A percentile compares a stretch with the other conserved stretches of the same genome.
phyloP scores from a whole-genome alignment of 2,329 filamentous ascomycete species.

The Pseudogymnoascus sp. region DNA sequence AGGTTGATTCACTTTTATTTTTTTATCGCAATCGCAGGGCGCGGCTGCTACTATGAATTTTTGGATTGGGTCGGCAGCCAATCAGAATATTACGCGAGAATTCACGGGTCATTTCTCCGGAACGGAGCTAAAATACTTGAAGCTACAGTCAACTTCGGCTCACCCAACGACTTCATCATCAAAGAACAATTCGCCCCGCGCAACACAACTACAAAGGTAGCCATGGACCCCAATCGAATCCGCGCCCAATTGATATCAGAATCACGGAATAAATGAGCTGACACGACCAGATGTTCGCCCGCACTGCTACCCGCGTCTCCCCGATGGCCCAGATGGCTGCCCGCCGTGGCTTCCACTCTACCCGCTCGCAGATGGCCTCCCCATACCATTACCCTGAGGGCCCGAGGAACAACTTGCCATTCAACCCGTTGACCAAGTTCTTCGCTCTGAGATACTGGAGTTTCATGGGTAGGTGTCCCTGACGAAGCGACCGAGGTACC shows the following conservation, averaged over 20 bases:
- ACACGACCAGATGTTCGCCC: slow-evolving; percentile 68
- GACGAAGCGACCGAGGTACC: background rate
- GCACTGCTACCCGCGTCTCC: slow-evolving; percentile 55
- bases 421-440: slow-evolving; percentile 86
- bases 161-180: slow-evolving; percentile 11
- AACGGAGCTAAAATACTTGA: slow-evolving; percentile 8
- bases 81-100: slow-evolving; percentile 8
- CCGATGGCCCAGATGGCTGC: slow-evolving; percentile 59
- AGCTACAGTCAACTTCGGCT: slow-evolving; percentile 11
- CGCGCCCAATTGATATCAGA: slow-evolving; percentile 35
- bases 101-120: background rate
- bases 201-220: slow-evolving; percentile 12
- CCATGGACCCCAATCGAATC: slow-evolving; percentile 3
- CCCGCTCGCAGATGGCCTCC: slow-evolving; percentile 74
- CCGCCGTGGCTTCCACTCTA: slow-evolving; percentile 92
- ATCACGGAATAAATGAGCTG: slow-evolving; percentile 13
- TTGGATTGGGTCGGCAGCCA: slow-evolving; percentile 4
- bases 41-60: slow-evolving; percentile 9
- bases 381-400: slow-evolving; percentile 99
- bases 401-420: slow-evolving; percentile 88
- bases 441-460: slow-evolving; percentile 79
- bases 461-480: slow-evolving; percentile 57
- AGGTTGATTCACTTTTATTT: background rate
- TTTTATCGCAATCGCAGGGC: slow-evolving; percentile 9
- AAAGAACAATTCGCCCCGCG: slow-evolving; percentile 9